A percentile compares a stretch with the other conserved stretches of the same genome.
Evolutionary conservation across 352 stramenopile genomes (phyloP).

Genomic region (Stramenopiles sp.): DNA sequence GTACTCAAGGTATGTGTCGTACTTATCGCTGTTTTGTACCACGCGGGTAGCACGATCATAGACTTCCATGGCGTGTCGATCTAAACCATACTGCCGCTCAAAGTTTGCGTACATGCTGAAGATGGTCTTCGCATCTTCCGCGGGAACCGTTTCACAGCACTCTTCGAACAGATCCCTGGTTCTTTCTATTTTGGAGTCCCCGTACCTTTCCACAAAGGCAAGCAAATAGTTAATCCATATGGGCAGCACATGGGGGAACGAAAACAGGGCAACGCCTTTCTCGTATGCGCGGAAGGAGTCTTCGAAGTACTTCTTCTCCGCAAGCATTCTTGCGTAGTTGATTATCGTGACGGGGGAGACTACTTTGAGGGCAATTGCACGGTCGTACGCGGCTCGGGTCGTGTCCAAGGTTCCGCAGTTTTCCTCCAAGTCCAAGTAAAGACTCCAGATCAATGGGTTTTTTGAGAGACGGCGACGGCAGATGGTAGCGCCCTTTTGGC

Average conservation of each 20-base stretch:
- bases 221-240: not conserved
- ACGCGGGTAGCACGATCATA: not conserved
- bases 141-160: not conserved
- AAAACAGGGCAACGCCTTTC: not conserved
- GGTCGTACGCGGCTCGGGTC: too few species aligned
- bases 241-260: not conserved
- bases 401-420: too few species aligned
- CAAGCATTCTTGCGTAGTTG: too few species aligned
- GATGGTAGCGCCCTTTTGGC: too few species aligned
- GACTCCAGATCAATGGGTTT: too few species aligned
- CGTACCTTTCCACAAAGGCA: not conserved
- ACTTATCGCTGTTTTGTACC: not conserved
- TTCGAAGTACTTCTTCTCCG: too few species aligned
- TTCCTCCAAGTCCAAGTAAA: too few species aligned
- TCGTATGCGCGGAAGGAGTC: too few species aligned
- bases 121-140: not conserved
- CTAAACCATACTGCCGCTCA: not conserved
- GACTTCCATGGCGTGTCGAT: not conserved
- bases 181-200: not conserved
- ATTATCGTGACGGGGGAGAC: too few species aligned
- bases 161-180: not conserved
- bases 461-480: too few species aligned
- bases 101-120: not conserved
- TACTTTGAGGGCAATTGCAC: too few species aligned
- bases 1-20: not conserved